Conservation (phyloP, 169 alveolate genomes). For the Plasmodium ovale region DNA sequence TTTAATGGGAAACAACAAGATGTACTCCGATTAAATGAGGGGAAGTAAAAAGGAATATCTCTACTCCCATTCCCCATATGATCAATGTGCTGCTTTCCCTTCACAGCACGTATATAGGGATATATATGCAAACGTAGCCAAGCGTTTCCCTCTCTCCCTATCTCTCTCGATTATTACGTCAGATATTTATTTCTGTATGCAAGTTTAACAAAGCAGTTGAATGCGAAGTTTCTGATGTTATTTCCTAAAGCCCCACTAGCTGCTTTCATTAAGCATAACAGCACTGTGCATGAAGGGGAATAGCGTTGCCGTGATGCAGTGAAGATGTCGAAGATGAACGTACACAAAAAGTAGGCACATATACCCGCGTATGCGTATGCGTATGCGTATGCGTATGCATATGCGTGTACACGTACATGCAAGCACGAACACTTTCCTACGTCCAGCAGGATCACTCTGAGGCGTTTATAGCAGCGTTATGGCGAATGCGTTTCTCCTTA, state of each 20-base stretch:
- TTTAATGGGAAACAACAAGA: no score
- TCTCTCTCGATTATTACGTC: conserved; percentile 18
- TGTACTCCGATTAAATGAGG: no score
- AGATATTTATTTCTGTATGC: conserved; percentile 34
- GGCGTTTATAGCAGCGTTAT: no score
- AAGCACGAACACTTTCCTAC: not conserved
- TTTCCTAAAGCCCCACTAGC: conserved; percentile 1
- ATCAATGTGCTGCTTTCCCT: no score
- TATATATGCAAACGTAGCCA: not conserved
- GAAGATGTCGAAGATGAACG: no score
- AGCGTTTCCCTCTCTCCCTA: no score
- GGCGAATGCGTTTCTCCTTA: no score
- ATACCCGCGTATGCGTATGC: not conserved
- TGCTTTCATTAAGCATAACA: conserved; percentile 14
- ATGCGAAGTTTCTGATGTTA: conserved; percentile 10
- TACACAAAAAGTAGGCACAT: no score
- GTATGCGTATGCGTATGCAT: not conserved
- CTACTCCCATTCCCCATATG: no score
- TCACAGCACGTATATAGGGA: not conserved
- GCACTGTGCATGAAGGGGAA: conserved; percentile 8
- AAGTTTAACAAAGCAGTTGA: not conserved
- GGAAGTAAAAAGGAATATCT: no score
- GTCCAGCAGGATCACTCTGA: no score
- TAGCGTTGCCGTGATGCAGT: no score
- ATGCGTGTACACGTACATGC: not conserved